These are phyloP conservation scores for Verticillium zaregamsianum DNA, from an alignment of 2,329 filamentous ascomycete genomes.

Conservation along the genomic window DNA sequence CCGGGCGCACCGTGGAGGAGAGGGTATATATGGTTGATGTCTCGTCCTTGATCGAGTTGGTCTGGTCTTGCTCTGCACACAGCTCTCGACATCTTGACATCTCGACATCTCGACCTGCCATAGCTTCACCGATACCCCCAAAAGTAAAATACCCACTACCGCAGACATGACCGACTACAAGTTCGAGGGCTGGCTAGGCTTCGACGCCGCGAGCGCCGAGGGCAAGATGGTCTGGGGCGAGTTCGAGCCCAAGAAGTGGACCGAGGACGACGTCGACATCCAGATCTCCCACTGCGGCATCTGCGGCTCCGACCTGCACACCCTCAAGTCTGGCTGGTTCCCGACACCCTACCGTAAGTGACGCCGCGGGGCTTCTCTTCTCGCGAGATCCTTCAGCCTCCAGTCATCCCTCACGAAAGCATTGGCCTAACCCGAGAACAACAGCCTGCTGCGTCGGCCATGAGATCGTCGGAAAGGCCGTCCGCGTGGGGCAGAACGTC, in stretches of 20 bases:
- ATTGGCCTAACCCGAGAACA: slow-evolving; percentile 9
- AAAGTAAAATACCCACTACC: background rate
- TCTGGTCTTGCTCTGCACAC: background rate
- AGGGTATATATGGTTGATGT: background rate
- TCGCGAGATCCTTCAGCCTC: too few relatives aligned
- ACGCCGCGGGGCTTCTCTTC: background rate
- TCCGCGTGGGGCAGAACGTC: slow-evolving; percentile 47
- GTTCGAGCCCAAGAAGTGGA: slow-evolving; percentile 62
- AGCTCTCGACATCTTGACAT: background rate
- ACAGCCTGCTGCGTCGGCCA: slow-evolving; percentile 53
- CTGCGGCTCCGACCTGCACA: slow-evolving; percentile 60
- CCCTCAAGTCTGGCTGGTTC: slow-evolving; percentile 50
- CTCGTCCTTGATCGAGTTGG: background rate
- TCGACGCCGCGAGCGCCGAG: slow-evolving; percentile 31
- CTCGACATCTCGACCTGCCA: background rate
- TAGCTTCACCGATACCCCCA: background rate
- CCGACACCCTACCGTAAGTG: slow-evolving; percentile 26
- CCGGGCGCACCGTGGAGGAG: background rate
- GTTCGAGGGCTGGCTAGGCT: slow-evolving; percentile 50
- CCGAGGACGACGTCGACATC: slow-evolving; percentile 63
- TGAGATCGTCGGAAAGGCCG: slow-evolving; percentile 58
- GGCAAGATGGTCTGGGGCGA: slow-evolving; percentile 52
- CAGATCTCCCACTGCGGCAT: slow-evolving; percentile 62
- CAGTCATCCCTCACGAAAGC: too few relatives aligned
- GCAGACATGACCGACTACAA: slow-evolving; percentile 31